Conservation (phyloP, 2,329 filamentous ascomycete genomes). For the Pseudogymnoascus sp. region DNA sequence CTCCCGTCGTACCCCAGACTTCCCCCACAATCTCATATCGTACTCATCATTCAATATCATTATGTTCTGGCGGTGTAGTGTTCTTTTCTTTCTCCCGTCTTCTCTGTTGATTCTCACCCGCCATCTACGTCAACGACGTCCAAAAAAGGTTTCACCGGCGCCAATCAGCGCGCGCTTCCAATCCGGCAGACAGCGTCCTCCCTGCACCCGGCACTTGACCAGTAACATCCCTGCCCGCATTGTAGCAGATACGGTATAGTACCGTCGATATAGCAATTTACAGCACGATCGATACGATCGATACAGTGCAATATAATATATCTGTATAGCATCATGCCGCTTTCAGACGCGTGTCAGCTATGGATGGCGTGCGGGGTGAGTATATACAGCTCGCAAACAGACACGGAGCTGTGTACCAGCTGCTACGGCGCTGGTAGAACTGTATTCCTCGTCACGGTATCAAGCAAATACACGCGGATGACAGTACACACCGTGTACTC, state of each 20-base stretch:
- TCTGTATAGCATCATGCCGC: background rate
- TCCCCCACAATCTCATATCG: no score
- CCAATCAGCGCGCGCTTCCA: constrained; percentile 9
- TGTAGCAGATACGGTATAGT: background rate
- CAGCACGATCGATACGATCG: constrained; percentile 1
- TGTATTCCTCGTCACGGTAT: background rate
- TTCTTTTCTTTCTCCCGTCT: background rate
- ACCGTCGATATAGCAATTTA: background rate
- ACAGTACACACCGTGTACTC: background rate
- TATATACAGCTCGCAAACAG: background rate
- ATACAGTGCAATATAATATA: background rate
- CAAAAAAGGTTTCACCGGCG: constrained; percentile 6
- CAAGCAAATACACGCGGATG: background rate
- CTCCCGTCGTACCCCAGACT: background rate
- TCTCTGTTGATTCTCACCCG: background rate
- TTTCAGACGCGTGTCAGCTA: background rate
- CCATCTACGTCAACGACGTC: constrained; percentile 2
- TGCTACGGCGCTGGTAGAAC: background rate
- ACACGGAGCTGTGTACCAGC: background rate
- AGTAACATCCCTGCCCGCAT: constrained; percentile 5
- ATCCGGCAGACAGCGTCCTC: background rate
- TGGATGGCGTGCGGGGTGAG: background rate
- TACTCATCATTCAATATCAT: background rate
- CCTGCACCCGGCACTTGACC: background rate
- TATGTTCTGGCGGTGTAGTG: background rate